Evolutionary conservation across 2,329 filamentous ascomycete species (phyloP).

Genomic region (Neophaeococcomyces mojaviensis): DNA sequence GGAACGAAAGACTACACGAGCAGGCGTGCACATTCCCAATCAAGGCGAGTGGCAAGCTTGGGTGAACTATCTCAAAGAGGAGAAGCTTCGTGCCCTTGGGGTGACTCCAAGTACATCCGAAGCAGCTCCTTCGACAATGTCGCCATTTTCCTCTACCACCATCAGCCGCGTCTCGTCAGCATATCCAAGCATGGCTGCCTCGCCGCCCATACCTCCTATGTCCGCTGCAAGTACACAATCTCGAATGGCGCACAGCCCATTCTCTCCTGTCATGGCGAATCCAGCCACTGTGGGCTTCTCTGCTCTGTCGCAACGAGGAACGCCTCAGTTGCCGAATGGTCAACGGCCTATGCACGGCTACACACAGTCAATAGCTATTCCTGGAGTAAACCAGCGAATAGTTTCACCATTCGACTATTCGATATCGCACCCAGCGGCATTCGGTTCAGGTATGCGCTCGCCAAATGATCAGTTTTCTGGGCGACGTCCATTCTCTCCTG

Average conservation of each 20-base stretch:
- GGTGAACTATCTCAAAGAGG: conserved; percentile 74
- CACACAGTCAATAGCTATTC: conserved; percentile 64
- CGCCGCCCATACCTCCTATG: conserved; percentile 71
- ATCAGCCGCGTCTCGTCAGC: conserved; percentile 65
- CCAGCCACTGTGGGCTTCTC: conserved; percentile 47
- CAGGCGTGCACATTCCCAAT: conserved; percentile 36
- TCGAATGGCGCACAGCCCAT: conserved; percentile 53
- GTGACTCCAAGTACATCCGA: conserved; percentile 75
- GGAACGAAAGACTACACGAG: conserved; percentile 29
- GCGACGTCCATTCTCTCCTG: conserved; percentile 51
- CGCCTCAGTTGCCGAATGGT: conserved; percentile 32
- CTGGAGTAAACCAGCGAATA: conserved; percentile 50
- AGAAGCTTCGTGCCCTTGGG: conserved; percentile 84
- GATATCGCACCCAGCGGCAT: conserved; percentile 55
- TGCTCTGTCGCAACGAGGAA: conserved; percentile 48
- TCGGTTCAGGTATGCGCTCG: conserved; percentile 30
- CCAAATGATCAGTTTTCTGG: conserved; percentile 38
- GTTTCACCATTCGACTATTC: conserved; percentile 61
- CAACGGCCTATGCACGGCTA: conserved; percentile 49
- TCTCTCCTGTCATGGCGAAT: conserved; percentile 54
- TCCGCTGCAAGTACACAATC: conserved; percentile 66
- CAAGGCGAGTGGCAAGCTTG: conserved; percentile 65
- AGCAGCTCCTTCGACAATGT: conserved; percentile 49
- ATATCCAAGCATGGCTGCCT: conserved; percentile 70
- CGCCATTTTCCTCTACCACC: conserved; percentile 55